Evolutionary conservation across 1,139 yeast species (phyloP).

Genomic region (Maudiozyma humilis): DNA sequence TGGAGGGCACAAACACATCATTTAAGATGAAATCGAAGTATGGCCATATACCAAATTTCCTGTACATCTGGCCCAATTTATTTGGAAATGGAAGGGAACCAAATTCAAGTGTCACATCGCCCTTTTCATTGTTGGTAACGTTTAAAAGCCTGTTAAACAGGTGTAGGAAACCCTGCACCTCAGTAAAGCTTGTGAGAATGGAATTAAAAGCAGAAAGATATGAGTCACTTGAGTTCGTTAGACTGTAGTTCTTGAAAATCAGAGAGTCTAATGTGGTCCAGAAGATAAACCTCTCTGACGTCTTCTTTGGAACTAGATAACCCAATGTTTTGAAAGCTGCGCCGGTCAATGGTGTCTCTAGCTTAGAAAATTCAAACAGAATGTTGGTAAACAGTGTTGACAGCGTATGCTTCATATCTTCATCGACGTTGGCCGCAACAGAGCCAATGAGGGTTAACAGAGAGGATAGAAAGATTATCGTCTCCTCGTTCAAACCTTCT

Average conservation of each 20-base stretch:
- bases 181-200: constrained; percentile 38
- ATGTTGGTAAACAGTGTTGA: constrained; percentile 28
- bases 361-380: constrained; percentile 40
- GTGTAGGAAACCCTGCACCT: constrained; percentile 53
- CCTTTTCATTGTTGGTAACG: constrained; percentile 37
- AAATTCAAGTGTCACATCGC: constrained; percentile 27
- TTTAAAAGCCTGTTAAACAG: constrained; percentile 30
- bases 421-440: constrained; percentile 38
- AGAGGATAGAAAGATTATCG: constrained; percentile 67
- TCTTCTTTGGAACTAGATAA: constrained; percentile 42
- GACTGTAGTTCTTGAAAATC: constrained; percentile 41
- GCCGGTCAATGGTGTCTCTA: constrained; percentile 48
- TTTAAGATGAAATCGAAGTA: constrained; percentile 63
- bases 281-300: constrained; percentile 40
- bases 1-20: constrained; percentile 52
- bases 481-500: constrained; percentile 70
- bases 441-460: constrained; percentile 50
- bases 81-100: constrained; percentile 50
- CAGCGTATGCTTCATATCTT: constrained; percentile 18
- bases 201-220: constrained; percentile 23
- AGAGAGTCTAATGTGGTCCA: constrained; percentile 74
- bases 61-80: constrained; percentile 52
- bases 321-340: constrained; percentile 45
- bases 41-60: constrained; percentile 70
- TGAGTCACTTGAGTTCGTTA: constrained; percentile 17